Evolutionary conservation across 2,329 filamentous ascomycete species (phyloP), one percentile per base, ranked within the genome.

Genomic region (Ophiosphaerella narmari): DNA sequence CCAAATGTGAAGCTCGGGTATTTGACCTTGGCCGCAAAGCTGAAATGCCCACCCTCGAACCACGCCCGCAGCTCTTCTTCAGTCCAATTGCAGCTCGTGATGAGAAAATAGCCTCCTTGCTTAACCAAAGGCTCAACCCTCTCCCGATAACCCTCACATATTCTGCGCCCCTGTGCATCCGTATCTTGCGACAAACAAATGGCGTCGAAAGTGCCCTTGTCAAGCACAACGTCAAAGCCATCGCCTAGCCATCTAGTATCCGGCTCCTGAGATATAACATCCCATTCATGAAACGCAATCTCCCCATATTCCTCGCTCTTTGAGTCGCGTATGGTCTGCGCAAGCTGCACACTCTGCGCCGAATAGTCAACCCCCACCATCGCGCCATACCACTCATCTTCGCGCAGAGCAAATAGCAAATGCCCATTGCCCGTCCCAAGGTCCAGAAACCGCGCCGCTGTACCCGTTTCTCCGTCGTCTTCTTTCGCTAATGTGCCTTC

Each of bases 61-160:
- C 93, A 97, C 13, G 75, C 76, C 52, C 82, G 78, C 64, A 99
- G 75, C 78, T 99, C 94, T 35, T 86, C 83, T 77, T 94, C 91
- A 1, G 93, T 97, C 94, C 94, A 99, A 75, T 99, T 99, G 73
- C 94, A 99, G 74, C 91, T 97, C 46, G 94, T 97, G 46, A 99
- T 84, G 52, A 97, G 74, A 62, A 97, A 83, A 21, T 90, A 78
- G 0, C 90, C 90, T 1, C 86, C 87, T 1, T 75, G 76, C 62
- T 84, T 85, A 43, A 97, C 81, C 56, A 97, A 79, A 24, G 74
- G 75, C 54, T 86, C 77, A 29, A 93, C 86, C 44, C 85, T 83
- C 39, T 81, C 80, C 40, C 84, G 82, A 75, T 99, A 99, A 3
- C 81, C 80, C 71, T 95, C 90, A 68, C 86, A 89, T 11, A 89